A percentile compares a stretch with the other conserved stretches of the same genome.
Conservation (phyloP, 345 rosid genomes). For the Linum tenue region DNA sequence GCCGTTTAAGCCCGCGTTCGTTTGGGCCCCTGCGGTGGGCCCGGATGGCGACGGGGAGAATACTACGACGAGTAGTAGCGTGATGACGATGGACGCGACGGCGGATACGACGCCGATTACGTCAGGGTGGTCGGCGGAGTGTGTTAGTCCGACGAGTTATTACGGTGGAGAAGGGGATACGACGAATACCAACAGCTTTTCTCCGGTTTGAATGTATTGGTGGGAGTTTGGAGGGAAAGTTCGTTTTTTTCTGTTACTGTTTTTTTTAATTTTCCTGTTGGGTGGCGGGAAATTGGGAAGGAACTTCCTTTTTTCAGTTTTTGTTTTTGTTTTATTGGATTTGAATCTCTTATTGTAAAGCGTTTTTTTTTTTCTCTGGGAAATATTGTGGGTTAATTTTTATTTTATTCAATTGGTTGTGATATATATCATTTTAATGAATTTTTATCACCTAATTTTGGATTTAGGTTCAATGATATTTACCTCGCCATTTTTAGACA, state of each 20-base stretch:
- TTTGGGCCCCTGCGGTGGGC: constrained; percentile 31
- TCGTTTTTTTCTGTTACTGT: neutral
- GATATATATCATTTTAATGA: too few species aligned
- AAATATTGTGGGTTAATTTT: too few species aligned
- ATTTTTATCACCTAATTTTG: too few species aligned
- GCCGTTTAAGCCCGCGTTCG: constrained; percentile 39
- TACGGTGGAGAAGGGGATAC: constrained; percentile 5
- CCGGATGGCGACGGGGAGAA: constrained; percentile 2
- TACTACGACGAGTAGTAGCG: constrained; percentile 3
- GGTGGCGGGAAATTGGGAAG: neutral
- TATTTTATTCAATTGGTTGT: too few species aligned
- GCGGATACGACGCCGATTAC: constrained; percentile 23
- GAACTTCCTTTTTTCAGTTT: neutral
- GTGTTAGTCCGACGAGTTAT: constrained; percentile 16
- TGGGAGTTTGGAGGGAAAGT: neutral
- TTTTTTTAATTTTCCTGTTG: neutral
- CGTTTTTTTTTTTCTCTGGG: too few species aligned
- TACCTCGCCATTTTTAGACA: too few species aligned
- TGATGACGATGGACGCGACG: constrained; percentile 6
- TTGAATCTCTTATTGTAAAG: too few species aligned
- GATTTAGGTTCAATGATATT: too few species aligned
- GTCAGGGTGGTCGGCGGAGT: constrained; percentile 36
- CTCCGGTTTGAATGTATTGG: constrained; percentile 3
- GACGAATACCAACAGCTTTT: constrained; percentile 11
- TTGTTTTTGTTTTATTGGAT: too few species aligned